Evolutionary conservation across 2,329 filamentous ascomycete genomes (phyloP).

Genomic region (Daldinia sp.): DNA sequence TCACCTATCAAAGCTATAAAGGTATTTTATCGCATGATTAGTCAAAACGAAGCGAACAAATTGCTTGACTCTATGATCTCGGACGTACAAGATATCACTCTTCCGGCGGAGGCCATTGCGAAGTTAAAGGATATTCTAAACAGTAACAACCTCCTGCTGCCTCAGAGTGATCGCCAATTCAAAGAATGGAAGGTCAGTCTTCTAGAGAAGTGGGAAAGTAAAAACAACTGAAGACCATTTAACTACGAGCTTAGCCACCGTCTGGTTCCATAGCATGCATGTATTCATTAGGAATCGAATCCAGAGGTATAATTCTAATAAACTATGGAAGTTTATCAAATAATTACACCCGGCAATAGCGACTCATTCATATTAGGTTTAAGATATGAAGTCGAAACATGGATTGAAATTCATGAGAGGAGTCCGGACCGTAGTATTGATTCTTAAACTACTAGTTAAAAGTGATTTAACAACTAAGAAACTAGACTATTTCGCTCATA

Average conservation of each 20-base stretch:
- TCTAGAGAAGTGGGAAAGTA: conserved; percentile 59
- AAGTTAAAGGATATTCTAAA: conserved; percentile 55
- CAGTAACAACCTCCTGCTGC: conserved; percentile 61
- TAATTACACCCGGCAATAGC: not conserved
- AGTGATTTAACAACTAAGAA: not conserved
- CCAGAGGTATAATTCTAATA: too few species aligned
- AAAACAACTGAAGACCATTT: not conserved
- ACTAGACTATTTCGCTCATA: not conserved
- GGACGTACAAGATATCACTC: conserved; percentile 65
- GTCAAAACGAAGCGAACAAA: conserved; percentile 54
- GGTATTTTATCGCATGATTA: conserved; percentile 59
- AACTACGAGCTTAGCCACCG: not conserved
- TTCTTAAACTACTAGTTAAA: not conserved
- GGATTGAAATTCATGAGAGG: not conserved
- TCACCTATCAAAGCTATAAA: conserved; percentile 58
- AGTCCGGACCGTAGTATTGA: not conserved
- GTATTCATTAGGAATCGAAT: not conserved
- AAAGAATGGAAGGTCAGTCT: conserved; percentile 74
- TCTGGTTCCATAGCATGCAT: not conserved
- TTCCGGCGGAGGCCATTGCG: conserved; percentile 61
- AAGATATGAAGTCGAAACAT: too few species aligned
- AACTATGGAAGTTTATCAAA: not conserved
- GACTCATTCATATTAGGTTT: not conserved
- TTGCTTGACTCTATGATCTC: conserved; percentile 61
- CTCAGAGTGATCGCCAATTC: conserved; percentile 63